phyloP scores from a whole-genome alignment of 331 rosid genomes.

The Pyracantha coccinea region DNA sequence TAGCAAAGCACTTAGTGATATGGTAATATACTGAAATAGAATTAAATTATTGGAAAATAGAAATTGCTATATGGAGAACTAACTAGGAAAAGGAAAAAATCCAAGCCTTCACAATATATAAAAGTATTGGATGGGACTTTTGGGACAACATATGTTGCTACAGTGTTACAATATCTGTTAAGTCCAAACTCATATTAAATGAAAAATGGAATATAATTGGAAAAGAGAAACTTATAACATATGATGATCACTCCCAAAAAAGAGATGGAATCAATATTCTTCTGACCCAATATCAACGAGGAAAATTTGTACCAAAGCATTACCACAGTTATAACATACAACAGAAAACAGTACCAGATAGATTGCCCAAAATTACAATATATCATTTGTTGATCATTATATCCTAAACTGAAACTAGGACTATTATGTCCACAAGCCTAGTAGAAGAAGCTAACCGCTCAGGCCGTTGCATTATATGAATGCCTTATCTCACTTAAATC shows the following conservation, averaged over 20 bases:
- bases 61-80: neutral
- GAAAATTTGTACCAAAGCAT: neutral
- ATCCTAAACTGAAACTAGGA: neutral
- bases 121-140: neutral
- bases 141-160: neutral
- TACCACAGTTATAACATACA: neutral
- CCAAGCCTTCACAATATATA: neutral
- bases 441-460: neutral
- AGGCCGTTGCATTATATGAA: neutral
- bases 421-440: neutral
- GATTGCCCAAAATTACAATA: neutral
- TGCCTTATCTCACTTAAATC: neutral
- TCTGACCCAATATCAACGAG: neutral
- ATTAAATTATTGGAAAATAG: neutral
- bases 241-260: neutral
- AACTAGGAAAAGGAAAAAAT: neutral
- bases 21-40: neutral
- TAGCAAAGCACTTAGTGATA: constrained; percentile 1
- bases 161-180: neutral
- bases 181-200: neutral
- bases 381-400: neutral
- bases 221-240: neutral
- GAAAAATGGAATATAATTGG: neutral
- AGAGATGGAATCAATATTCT: neutral
- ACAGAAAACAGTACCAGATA: neutral